Base-by-base conservation (phyloP, 2,329 filamentous ascomycete genomes). In the Exserohilum rostratum region DNA sequence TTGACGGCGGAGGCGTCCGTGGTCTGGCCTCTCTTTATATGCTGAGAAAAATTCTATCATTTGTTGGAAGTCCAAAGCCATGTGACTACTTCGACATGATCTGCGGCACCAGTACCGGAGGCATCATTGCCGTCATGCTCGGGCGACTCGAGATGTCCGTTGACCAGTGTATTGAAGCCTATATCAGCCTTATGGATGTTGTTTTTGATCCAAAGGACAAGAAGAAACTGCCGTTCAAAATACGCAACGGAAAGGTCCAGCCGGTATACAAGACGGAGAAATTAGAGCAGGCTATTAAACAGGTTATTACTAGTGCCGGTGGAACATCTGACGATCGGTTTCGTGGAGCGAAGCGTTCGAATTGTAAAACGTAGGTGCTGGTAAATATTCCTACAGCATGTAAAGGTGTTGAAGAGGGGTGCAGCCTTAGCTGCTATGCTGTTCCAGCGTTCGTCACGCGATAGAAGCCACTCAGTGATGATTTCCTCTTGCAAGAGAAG, bases 101-200 rank as follows among this genome's bases (percentile, higher is more conserved):
- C n/a, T 58, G 61, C 13, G 64, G 64, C 12, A 65, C 63, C 1
- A 61, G 56, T 17, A 66, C 59, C 10, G 63, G 63, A 31, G 63
- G 61, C 4, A 34, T 62, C 10, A 59, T 63, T 30, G 58, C 60
- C 22, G 50, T 60, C 49, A 63, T 63, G 60, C 50, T 63, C 11
- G 60, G 58, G 17, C 55, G 60, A 35, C 44, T 63, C 6, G 47
- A 63, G 38, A 63, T 63, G 58, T 38, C 40, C 6, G 45, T 61
- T 15, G 55, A 58, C 15, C 46, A 59, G 46, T 63, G 60, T 34
- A 61, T 58, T 31, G 37, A 35, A 17, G 53, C 46, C 12, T 63
- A 61, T 18, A 50, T 37, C n/a, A 46, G 38, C 1, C 45, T 62
- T 25, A 46, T 54, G 38, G 46, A 50, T 6, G 42, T 33, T 1